Evolutionary conservation across 2,329 filamentous ascomycete species (phyloP).

Genomic region (Aspergillus sp.): DNA sequence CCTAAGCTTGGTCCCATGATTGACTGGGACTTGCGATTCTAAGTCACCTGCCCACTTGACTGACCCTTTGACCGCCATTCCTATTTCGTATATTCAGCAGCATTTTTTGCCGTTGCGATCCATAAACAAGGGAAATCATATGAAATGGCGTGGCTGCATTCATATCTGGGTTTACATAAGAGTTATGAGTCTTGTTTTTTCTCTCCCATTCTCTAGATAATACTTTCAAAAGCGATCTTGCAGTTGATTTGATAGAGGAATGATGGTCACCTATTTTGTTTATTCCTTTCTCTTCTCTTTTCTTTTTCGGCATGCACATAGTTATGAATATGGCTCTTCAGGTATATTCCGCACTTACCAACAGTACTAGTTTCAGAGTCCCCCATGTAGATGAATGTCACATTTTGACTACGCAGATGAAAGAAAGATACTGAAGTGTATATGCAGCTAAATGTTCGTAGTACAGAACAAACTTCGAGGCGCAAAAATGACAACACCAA

Average conservation of each 20-base stretch:
- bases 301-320: not conserved
- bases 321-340: too few species aligned
- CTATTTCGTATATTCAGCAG: not conserved
- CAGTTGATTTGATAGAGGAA: not conserved
- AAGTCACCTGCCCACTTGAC: conserved; percentile 18
- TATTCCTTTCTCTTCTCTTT: not conserved
- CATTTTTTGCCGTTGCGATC: too few species aligned
- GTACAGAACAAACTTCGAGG: not conserved
- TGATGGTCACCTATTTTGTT: not conserved
- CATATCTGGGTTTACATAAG: not conserved
- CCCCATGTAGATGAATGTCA: not conserved
- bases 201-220: not conserved
- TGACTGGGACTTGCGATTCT: conserved; percentile 65
- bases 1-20: conserved; percentile 87
- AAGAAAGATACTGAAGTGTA: not conserved
- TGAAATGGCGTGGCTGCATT: not conserved
- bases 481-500: conserved; percentile 1
- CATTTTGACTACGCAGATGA: not conserved
- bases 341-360: too few species aligned
- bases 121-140: not conserved
- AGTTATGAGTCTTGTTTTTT: not conserved
- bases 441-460: not conserved
- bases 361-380: too few species aligned
- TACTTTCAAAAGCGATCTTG: not conserved
- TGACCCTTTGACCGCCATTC: not conserved